Evolutionary conservation across 192 early-diverging fungal genomes (phyloP).

Genomic region (Backusella circina): DNA sequence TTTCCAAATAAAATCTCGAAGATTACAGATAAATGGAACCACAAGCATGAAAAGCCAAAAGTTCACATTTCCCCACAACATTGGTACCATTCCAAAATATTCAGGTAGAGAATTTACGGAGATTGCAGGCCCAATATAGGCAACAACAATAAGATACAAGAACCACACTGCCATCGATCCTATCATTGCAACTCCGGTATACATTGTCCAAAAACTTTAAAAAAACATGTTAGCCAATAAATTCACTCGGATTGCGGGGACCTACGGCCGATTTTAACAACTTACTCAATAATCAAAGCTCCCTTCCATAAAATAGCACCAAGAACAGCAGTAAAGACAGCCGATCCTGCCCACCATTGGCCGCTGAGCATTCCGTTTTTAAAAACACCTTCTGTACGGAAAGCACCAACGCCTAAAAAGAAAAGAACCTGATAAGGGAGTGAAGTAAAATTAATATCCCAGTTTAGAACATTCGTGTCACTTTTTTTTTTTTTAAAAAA

Average conservation of each 20-base stretch:
- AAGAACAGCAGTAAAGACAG: slow-evolving; percentile 85
- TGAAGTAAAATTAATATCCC: not conserved
- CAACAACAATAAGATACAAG: slow-evolving; percentile 80
- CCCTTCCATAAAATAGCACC: slow-evolving; percentile 91
- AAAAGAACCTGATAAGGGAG: slow-evolving; percentile 53
- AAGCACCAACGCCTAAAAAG: slow-evolving; percentile 63
- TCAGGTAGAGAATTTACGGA: slow-evolving; percentile 62
- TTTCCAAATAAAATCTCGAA: slow-evolving; percentile 95
- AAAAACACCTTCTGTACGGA: slow-evolving; percentile 66
- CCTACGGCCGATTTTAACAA: not conserved
- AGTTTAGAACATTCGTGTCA: not conserved
- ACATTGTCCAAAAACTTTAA: slow-evolving; percentile 85
- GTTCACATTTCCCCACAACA: slow-evolving; percentile 58
- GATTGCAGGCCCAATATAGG: slow-evolving; percentile 61
- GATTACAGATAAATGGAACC: slow-evolving; percentile 75
- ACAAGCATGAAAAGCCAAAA: slow-evolving; percentile 92
- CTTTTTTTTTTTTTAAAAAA: not conserved
- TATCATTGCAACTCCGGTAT: slow-evolving; percentile 85
- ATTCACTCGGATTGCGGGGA: slow-evolving; percentile 9
- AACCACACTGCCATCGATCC: slow-evolving; percentile 91
- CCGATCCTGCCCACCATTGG: slow-evolving; percentile 88
- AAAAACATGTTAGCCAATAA: not conserved
- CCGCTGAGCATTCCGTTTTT: slow-evolving; percentile 69
- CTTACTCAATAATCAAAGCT: slow-evolving; percentile 81
- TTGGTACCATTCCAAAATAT: slow-evolving; percentile 68